Percentiles rank a stretch among this genome's conserved stretches.
These are phyloP conservation scores for Globisporangium okanoganense DNA, from an alignment of 352 stramenopile species.

Conservation along the genomic window DNA sequence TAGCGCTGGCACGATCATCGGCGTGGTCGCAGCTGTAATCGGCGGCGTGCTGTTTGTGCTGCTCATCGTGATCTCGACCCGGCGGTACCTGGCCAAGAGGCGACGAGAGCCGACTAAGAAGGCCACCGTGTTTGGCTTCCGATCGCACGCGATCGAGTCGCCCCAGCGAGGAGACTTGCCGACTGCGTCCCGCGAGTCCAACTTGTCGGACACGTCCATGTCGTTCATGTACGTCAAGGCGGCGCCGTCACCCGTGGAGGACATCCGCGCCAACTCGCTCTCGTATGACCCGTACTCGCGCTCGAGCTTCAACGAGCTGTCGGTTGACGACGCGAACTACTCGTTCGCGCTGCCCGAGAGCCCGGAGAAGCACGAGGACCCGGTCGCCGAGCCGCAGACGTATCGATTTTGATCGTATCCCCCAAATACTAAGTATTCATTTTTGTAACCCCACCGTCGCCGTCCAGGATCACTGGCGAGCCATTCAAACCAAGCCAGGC, in stretches of 20 bases:
- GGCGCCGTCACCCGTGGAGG: constrained; percentile 30
- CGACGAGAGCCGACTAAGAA: constrained; percentile 16
- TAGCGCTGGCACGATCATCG: constrained; percentile 26
- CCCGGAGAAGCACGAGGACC: background rate
- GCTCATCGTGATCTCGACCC: constrained; percentile 21
- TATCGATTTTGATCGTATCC: constrained; percentile 7
- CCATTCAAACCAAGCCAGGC: too few relatives aligned
- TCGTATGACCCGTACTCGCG: constrained; percentile 51
- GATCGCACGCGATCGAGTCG: constrained; percentile 26
- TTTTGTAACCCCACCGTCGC: background rate
- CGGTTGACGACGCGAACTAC: constrained; percentile 26
- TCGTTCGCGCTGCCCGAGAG: constrained; percentile 38
- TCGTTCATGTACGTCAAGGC: constrained; percentile 55
- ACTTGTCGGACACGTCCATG: constrained; percentile 36
- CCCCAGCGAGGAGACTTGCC: constrained; percentile 29
- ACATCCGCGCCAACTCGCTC: constrained; percentile 32
- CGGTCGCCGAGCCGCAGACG: background rate
- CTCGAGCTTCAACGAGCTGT: constrained; percentile 31
- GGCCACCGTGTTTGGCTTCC: constrained; percentile 37
- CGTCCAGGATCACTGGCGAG: too few relatives aligned
- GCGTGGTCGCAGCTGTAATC: constrained; percentile 27
- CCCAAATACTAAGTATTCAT: constrained; percentile 5
- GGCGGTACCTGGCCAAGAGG: constrained; percentile 17
- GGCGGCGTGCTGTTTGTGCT: constrained; percentile 26
- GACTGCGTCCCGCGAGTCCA: constrained; percentile 33